Percentiles rank a stretch among this genome's conserved stretches.
phyloP scores from a whole-genome alignment of 495 filamentous ascomycete species.

The Penicillium turbatum region DNA sequence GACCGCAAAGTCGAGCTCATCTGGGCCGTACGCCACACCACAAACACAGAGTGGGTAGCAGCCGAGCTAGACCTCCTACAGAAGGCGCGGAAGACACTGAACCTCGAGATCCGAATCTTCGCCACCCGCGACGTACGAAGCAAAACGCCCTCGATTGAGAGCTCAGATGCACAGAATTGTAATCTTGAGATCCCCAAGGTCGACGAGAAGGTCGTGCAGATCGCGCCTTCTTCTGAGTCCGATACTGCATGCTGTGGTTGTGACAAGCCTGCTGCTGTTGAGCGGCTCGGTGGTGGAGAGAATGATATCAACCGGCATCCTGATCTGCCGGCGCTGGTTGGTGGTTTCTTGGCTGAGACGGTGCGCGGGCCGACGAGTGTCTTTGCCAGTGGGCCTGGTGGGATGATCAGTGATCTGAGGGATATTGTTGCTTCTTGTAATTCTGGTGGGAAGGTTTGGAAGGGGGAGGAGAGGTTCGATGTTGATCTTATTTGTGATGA shows the following conservation, averaged over 20 bases:
- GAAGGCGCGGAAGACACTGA: slow-evolving; percentile 29
- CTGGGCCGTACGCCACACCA: slow-evolving; percentile 54
- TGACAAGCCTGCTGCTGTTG: slow-evolving; percentile 3
- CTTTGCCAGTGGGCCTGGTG: slow-evolving; percentile 58
- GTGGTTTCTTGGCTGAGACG: slow-evolving; percentile 27
- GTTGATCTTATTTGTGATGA: slow-evolving; percentile 55
- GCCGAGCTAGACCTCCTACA: slow-evolving; percentile 50
- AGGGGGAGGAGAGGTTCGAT: slow-evolving; percentile 52
- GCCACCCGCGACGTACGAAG: slow-evolving; percentile 43
- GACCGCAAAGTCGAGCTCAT: slow-evolving; percentile 50
- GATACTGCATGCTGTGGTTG: slow-evolving; percentile 11
- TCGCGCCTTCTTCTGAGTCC: slow-evolving; percentile 4
- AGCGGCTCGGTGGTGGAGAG: slow-evolving; percentile 8
- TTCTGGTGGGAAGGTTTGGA: slow-evolving; percentile 47
- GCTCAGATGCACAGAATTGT: background rate
- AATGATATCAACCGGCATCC: slow-evolving; percentile 28
- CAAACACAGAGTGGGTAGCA: slow-evolving; percentile 53
- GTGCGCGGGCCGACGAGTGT: slow-evolving; percentile 47
- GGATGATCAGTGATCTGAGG: slow-evolving; percentile 54
- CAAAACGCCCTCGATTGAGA: slow-evolving; percentile 4
- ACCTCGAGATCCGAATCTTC: slow-evolving; percentile 50
- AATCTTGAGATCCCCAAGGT: slow-evolving; percentile 1
- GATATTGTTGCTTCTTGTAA: slow-evolving; percentile 51
- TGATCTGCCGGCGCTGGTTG: slow-evolving; percentile 19
- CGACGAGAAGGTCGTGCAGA: slow-evolving; percentile 8